These are phyloP conservation scores for Colletotrichum lini DNA, from an alignment of 2,329 filamentous ascomycete species.

Conservation along the genomic window DNA sequence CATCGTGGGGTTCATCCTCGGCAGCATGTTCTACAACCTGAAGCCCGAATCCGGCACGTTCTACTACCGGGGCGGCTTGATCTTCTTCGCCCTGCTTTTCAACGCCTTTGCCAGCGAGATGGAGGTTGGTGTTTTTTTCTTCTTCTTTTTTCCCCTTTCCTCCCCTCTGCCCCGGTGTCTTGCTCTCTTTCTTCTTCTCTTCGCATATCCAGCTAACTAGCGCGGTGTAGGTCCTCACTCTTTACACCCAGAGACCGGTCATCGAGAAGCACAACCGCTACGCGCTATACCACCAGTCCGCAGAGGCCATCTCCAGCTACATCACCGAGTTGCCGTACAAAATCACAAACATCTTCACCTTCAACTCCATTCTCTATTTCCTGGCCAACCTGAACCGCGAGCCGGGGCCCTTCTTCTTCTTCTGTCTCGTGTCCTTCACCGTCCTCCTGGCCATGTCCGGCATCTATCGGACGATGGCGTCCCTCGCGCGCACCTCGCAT, in stretches of 20 bases:
- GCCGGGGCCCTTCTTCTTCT: slow-evolving; percentile 74
- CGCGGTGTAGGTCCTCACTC: slow-evolving; percentile 31
- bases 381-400: slow-evolving; percentile 74
- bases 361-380: slow-evolving; percentile 76
- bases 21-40: slow-evolving; percentile 77
- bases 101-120: slow-evolving; percentile 48
- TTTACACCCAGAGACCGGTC: slow-evolving; percentile 47
- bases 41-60: slow-evolving; percentile 67
- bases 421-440: slow-evolving; percentile 59
- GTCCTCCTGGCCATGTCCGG: slow-evolving; percentile 49
- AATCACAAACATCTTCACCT: slow-evolving; percentile 68
- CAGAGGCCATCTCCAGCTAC: slow-evolving; percentile 75
- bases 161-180: too few species aligned
- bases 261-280: slow-evolving; percentile 49
- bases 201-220: not conserved
- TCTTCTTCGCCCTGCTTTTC: slow-evolving; percentile 53
- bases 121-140: slow-evolving; percentile 40
- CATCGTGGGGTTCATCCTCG: slow-evolving; percentile 67
- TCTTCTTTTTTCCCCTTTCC: too few species aligned
- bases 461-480: slow-evolving; percentile 50
- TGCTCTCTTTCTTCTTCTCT: not conserved
- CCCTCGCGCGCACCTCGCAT: slow-evolving; percentile 48
- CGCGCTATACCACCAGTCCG: slow-evolving; percentile 53
- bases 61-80: slow-evolving; percentile 55
- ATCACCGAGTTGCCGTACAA: slow-evolving; percentile 75